Conservation (phyloP, 2,329 filamentous ascomycete species). For the Penicillium sp. region DNA sequence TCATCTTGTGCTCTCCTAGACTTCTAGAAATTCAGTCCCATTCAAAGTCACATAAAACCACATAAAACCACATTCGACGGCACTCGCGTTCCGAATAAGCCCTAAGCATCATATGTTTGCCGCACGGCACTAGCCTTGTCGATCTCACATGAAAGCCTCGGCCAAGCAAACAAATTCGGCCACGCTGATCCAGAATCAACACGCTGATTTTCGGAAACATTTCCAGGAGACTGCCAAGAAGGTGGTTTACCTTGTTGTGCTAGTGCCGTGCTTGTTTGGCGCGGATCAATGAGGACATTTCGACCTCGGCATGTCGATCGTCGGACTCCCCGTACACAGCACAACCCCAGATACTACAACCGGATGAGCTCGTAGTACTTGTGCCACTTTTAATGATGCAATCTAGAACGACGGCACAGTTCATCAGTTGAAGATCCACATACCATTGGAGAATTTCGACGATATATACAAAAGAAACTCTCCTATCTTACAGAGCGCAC, state of each 20-base stretch:
- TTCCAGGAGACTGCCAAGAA: background rate
- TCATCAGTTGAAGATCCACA: background rate
- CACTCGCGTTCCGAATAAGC: background rate
- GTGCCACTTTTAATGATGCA: background rate
- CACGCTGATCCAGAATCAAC: background rate
- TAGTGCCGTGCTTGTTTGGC: constrained; percentile 1
- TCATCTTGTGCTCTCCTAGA: background rate
- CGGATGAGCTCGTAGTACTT: background rate
- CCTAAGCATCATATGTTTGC: constrained; percentile 5
- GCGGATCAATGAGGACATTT: background rate
- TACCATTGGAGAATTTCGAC: constrained; percentile 1
- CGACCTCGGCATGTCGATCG: constrained; percentile 6
- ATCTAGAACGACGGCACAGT: background rate
- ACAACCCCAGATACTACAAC: background rate
- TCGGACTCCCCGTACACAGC: background rate
- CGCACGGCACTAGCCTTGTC: constrained; percentile 12
- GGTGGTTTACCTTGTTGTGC: background rate
- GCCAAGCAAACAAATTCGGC: constrained; percentile 2
- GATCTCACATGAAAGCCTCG: constrained; percentile 24
- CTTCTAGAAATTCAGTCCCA: too few relatives aligned
- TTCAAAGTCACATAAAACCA: background rate
- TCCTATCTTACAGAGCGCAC: constrained; percentile 2
- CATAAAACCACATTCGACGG: background rate
- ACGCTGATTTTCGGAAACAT: background rate
- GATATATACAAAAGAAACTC: constrained; percentile 22